Base-by-base conservation (phyloP, 805 yeast genomes). In the Wickerhamiella sorbophila region DNA sequence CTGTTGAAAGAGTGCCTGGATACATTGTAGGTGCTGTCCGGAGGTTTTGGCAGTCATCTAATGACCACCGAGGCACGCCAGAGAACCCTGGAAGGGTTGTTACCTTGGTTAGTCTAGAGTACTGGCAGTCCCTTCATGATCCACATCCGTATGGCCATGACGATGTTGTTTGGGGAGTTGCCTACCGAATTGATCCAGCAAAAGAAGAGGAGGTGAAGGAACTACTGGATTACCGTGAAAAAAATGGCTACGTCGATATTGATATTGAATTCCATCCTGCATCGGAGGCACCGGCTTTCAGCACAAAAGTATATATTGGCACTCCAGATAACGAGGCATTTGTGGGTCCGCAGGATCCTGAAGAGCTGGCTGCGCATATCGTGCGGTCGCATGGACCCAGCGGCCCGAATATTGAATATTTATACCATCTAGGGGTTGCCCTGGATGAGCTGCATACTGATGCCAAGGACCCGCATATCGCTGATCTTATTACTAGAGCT, bases 41-140 rank as follows among this genome's bases (percentile, higher is more conserved):
- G 17, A 63, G 95, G 36, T 87, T 87, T 56, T 87, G 95, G 95
- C 96, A 87, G 59, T 72, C 83, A 29, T 79, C 91, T 9, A 74
- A 78, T 19, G 96, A 87, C 57, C 95, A 88, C 58, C 63, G 96
- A 41, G 96, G 96, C 1, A 80, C 93, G 0, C 85, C 84, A 0
- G 82, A 74, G 43, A 56, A 62, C n/a, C 94, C 94, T 1, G 97
- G 97, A 0, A 61, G 96, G 27, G 96, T 87, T 1, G 95, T 74
- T 8, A 87, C 96, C 0, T 63, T 87, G 36, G 66, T 87, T 1
- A 72, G 86, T 8, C 63, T 71, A 36, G 69, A 70, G 5, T 54
- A 52, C 49, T 63, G 67, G 67, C 75, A 74, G 44, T 66, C 80
- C 15, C 55, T 70, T 20, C 41, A 51, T 2, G 64, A 73, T 45